Evolutionary conservation across 2,329 filamentous ascomycete genomes (phyloP).

Genomic region (Cladosporium phlei): DNA sequence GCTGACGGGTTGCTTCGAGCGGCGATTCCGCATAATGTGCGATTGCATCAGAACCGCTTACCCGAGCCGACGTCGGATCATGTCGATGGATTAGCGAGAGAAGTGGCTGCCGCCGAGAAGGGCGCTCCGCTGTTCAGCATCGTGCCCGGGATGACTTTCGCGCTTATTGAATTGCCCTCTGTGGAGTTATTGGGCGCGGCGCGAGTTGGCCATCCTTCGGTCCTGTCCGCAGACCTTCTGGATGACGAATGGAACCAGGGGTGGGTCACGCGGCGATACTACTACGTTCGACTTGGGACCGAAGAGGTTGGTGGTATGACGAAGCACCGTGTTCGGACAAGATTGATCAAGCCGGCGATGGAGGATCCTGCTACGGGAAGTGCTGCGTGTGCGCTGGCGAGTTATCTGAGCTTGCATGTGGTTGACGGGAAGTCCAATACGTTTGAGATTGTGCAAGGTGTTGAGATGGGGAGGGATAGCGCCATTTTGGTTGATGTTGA

Average conservation of each 20-base stretch:
- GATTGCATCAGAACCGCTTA: constrained; percentile 46
- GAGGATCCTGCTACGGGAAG: constrained; percentile 51
- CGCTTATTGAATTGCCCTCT: neutral
- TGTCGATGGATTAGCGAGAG: neutral
- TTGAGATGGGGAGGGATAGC: constrained; percentile 49
- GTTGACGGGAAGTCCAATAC: constrained; percentile 27
- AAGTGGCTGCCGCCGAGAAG: neutral
- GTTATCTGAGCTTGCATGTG: constrained; percentile 39
- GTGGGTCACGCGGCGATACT: neutral
- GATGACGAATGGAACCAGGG: neutral
- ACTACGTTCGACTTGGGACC: constrained; percentile 4
- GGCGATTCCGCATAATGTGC: constrained; percentile 62
- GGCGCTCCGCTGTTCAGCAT: neutral
- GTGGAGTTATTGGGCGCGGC: neutral
- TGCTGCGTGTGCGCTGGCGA: constrained; percentile 44
- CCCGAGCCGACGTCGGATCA: too few species aligned
- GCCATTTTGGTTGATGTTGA: constrained; percentile 45
- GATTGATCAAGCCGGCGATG: constrained; percentile 20
- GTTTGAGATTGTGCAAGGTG: constrained; percentile 45
- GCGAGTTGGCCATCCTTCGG: neutral
- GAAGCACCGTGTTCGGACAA: constrained; percentile 11
- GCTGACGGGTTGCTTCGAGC: constrained; percentile 50
- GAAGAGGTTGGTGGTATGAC: constrained; percentile 23
- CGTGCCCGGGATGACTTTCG: constrained; percentile 1
- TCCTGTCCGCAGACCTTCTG: neutral